phyloP scores from a whole-genome alignment of 345 rosid genomes.

The Citrus medica region DNA sequence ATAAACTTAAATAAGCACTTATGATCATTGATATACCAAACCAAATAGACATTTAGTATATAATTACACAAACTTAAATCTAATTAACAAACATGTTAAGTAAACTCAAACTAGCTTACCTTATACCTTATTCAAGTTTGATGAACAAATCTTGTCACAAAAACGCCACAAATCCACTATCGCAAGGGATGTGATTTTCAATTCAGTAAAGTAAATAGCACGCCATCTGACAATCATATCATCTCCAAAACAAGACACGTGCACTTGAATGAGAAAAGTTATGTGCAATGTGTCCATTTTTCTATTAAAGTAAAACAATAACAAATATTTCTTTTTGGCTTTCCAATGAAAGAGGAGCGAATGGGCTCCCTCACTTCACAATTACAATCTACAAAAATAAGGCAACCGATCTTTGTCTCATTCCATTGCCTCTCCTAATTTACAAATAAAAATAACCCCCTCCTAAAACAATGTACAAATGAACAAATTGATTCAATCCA shows the following conservation, averaged over 20 bases:
- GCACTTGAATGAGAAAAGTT: neutral
- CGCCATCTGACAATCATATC: neutral
- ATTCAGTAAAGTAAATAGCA: neutral
- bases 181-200: neutral
- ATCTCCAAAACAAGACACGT: neutral
- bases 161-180: neutral
- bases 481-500: slow-evolving; percentile 52
- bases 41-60: too few species aligned
- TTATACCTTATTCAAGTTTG: too few species aligned
- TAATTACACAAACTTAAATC: too few species aligned
- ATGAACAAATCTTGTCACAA: too few species aligned
- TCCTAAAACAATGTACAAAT: slow-evolving; percentile 8
- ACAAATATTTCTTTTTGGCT: neutral
- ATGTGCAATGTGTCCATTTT: neutral
- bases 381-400: slow-evolving; percentile 11
- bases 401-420: neutral
- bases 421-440: slow-evolving; percentile 15
- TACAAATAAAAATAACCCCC: slow-evolving; percentile 16
- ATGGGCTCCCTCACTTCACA: slow-evolving; percentile 15
- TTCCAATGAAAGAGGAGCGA: slow-evolving; percentile 20
- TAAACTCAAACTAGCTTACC: too few species aligned
- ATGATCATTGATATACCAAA: too few species aligned
- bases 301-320: neutral
- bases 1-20: too few species aligned
- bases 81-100: too few species aligned